Evolutionary conservation across 192 early-diverging fungal species (phyloP).

Genomic region (Phycomyces nitens): DNA sequence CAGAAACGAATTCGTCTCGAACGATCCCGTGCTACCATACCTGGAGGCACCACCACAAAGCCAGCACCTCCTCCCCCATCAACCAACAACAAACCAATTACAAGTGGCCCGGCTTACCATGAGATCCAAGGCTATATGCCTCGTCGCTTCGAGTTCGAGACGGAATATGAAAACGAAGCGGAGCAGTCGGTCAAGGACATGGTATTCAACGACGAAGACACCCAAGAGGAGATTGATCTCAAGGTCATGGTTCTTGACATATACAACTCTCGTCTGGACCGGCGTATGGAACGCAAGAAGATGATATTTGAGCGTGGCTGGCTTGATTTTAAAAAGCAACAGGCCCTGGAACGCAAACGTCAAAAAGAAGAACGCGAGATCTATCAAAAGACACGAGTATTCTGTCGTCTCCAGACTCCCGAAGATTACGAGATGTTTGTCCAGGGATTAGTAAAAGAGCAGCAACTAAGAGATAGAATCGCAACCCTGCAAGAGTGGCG

Average conservation of each 20-base stretch:
- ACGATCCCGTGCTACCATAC: slow-evolving; percentile 11
- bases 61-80: slow-evolving; percentile 16
- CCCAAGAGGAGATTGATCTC: slow-evolving; percentile 82
- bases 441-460: slow-evolving; percentile 73
- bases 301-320: slow-evolving; percentile 88
- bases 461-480: slow-evolving; percentile 73
- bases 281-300: slow-evolving; percentile 76
- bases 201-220: slow-evolving; percentile 83
- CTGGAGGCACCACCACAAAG: slow-evolving; percentile 8
- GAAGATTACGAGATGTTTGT: slow-evolving; percentile 80
- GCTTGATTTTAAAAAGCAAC: slow-evolving; percentile 82
- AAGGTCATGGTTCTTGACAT: slow-evolving; percentile 89
- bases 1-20: slow-evolving; percentile 30
- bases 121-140: slow-evolving; percentile 99
- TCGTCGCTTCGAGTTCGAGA: slow-evolving; percentile 90
- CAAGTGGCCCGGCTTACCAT: slow-evolving; percentile 87
- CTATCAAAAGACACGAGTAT: slow-evolving; percentile 72
- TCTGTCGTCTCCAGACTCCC: slow-evolving; percentile 80
- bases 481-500: slow-evolving; percentile 86
- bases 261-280: slow-evolving; percentile 85
- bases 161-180: slow-evolving; percentile 94
- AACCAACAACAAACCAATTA: slow-evolving; percentile 52
- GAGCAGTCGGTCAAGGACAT: slow-evolving; percentile 95
- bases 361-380: slow-evolving; percentile 88
- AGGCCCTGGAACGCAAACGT: slow-evolving; percentile 75